Conservation (phyloP, 2,329 filamentous ascomycete genomes). For the Chrysoporthe cubensis region DNA sequence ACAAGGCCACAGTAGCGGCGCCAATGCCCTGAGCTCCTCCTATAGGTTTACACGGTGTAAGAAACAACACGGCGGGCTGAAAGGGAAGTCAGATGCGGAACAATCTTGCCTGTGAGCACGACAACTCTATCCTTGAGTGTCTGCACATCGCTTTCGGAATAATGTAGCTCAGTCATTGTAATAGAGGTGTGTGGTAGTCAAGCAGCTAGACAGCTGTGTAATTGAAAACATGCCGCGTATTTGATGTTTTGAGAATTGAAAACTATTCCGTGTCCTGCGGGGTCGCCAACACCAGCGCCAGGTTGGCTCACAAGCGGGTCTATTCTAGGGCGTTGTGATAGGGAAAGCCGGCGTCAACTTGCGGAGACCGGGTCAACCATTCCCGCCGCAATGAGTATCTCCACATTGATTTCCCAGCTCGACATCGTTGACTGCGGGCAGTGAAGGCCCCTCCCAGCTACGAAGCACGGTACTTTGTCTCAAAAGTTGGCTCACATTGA, state of each 20-base stretch:
- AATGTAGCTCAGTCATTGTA: constrained; percentile 29
- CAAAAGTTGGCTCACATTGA: not conserved
- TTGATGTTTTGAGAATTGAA: not conserved
- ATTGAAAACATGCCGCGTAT: not conserved
- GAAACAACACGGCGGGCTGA: not conserved
- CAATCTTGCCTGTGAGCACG: constrained; percentile 29
- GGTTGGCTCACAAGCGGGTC: no score
- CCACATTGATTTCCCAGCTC: not conserved
- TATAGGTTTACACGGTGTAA: constrained; percentile 4
- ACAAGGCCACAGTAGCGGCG: constrained; percentile 32
- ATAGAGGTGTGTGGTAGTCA: not conserved
- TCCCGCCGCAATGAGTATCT: constrained; percentile 2
- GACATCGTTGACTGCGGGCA: not conserved
- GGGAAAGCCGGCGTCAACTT: not conserved
- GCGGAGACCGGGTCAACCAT: constrained; percentile 23
- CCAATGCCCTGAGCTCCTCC: constrained; percentile 36
- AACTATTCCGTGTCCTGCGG: not conserved
- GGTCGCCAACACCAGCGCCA: constrained; percentile 3
- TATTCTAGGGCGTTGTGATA: no score
- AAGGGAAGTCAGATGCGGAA: not conserved
- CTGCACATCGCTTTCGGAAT: constrained; percentile 24
- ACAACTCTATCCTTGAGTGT: constrained; percentile 30
- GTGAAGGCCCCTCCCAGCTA: not conserved
- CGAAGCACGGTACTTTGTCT: not conserved
- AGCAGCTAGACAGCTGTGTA: not conserved